Evolutionary conservation across 768 basidiomycete genomes (phyloP).

Genomic region (Hygrophoropsis aurantiaca): DNA sequence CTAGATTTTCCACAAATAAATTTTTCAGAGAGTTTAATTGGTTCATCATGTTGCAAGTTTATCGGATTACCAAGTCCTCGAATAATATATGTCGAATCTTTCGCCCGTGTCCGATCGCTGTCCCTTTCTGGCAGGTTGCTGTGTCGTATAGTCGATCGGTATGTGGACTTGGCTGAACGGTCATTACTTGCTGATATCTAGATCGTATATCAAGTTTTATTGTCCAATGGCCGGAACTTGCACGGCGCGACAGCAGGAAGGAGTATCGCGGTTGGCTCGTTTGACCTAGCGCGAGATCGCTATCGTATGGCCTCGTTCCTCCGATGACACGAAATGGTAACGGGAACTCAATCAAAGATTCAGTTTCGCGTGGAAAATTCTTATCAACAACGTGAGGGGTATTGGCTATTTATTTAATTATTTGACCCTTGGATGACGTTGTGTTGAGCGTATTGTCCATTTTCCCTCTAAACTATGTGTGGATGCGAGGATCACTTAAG

Average conservation of each 20-base stretch:
- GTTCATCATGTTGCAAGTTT: slow-evolving; percentile 48
- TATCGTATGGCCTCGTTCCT: background rate
- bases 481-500: background rate
- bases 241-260: slow-evolving; percentile 39
- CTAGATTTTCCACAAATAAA: slow-evolving; percentile 4
- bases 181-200: background rate
- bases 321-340: slow-evolving; percentile 1
- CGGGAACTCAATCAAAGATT: background rate
- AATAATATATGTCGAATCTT: slow-evolving; percentile 90
- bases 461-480: background rate
- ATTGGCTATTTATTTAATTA: background rate
- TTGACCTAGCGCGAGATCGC: slow-evolving; percentile 30
- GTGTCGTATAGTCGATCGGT: slow-evolving; percentile 80
- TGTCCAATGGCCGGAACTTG: slow-evolving; percentile 82
- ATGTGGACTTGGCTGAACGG: slow-evolving; percentile 18
- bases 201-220: slow-evolving; percentile 57
- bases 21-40: slow-evolving; percentile 4
- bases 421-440: slow-evolving; percentile 1
- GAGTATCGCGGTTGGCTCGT: slow-evolving; percentile 68
- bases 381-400: background rate
- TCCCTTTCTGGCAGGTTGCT: slow-evolving; percentile 86
- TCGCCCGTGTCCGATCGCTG: slow-evolving; percentile 79
- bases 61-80: slow-evolving; percentile 69
- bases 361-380: background rate
- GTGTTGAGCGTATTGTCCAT: too few relatives aligned